Conservation (phyloP, 768 basidiomycete species). For the Boletus rex-veris region DNA sequence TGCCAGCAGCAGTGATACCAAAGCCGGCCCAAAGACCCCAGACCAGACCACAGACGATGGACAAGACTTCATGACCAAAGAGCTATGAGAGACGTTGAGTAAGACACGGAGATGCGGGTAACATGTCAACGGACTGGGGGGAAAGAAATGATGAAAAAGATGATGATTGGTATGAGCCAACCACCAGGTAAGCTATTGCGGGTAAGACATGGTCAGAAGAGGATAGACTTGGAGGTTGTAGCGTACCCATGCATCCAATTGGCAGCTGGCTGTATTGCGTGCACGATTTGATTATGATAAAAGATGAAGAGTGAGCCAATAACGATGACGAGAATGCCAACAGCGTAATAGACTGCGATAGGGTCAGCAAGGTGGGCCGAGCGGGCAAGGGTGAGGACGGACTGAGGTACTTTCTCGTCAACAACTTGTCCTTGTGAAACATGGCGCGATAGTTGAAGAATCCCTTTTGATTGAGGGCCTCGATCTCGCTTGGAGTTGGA, state of each 20-base stretch:
- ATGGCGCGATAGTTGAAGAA: slow-evolving; percentile 47
- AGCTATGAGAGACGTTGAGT: slow-evolving; percentile 42
- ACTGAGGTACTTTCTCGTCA: slow-evolving; percentile 58
- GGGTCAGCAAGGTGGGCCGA: neutral
- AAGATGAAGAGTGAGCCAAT: slow-evolving; percentile 53
- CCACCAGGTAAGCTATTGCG: slow-evolving; percentile 48
- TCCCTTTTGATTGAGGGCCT: slow-evolving; percentile 38
- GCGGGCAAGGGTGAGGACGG: slow-evolving; percentile 20
- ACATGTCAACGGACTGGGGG: slow-evolving; percentile 55
- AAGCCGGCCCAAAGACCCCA: slow-evolving; percentile 90
- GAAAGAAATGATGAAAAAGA: slow-evolving; percentile 83
- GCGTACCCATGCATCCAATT: slow-evolving; percentile 43
- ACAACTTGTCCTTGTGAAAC: slow-evolving; percentile 47
- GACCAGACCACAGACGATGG: slow-evolving; percentile 82
- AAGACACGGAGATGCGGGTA: neutral
- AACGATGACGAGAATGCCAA: slow-evolving; percentile 43
- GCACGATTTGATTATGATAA: slow-evolving; percentile 60
- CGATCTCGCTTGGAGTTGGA: slow-evolving; percentile 59
- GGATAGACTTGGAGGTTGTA: neutral
- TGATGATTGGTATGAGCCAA: slow-evolving; percentile 75
- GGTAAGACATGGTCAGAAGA: neutral
- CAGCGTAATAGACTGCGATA: slow-evolving; percentile 45
- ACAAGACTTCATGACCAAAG: slow-evolving; percentile 91
- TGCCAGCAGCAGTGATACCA: slow-evolving; percentile 79
- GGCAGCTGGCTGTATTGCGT: slow-evolving; percentile 43